These are phyloP conservation scores for Metarhizium robertsii DNA, from an alignment of 2,329 filamentous ascomycete genomes.

Conservation along the genomic window DNA sequence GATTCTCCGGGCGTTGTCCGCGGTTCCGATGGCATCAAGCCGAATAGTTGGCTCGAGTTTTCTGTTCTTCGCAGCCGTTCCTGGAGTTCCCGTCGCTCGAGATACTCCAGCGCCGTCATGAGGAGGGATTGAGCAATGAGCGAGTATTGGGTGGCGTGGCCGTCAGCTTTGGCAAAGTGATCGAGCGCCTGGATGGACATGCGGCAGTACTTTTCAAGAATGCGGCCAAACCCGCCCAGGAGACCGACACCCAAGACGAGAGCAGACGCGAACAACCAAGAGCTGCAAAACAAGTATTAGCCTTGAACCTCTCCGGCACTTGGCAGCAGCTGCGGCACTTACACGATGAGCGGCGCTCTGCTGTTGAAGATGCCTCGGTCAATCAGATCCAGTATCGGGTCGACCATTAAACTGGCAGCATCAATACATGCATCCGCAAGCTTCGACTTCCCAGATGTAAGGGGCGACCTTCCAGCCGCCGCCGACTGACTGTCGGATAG, in stretches of 20 bases:
- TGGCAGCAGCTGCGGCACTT: conserved; percentile 15
- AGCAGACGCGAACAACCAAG: conserved; percentile 45
- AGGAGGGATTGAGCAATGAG: conserved; percentile 43
- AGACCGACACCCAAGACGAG: conserved; percentile 43
- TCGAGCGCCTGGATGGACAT: conserved; percentile 38
- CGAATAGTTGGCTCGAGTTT: conserved; percentile 42
- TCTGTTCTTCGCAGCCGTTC: conserved; percentile 38
- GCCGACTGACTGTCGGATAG: conserved; percentile 24
- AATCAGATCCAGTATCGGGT: conserved; percentile 35
- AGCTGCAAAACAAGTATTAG: conserved; percentile 21
- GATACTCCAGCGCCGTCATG: conserved; percentile 32
- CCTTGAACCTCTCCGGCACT: background rate
- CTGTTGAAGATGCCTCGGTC: conserved; percentile 31
- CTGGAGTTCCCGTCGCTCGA: conserved; percentile 37
- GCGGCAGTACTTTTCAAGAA: conserved; percentile 39
- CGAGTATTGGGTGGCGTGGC: conserved; percentile 42
- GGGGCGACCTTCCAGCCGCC: conserved; percentile 11
- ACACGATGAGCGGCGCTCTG: conserved; percentile 41
- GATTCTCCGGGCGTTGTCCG: background rate
- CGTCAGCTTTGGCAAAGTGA: conserved; percentile 38
- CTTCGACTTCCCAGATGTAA: conserved; percentile 35
- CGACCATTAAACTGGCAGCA: conserved; percentile 43
- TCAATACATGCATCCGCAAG: conserved; percentile 47
- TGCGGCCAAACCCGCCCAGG: conserved; percentile 40
- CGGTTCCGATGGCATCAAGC: conserved; percentile 23